Conservation (phyloP, 106 monocot genomes). For the Dioscorea alata region DNA sequence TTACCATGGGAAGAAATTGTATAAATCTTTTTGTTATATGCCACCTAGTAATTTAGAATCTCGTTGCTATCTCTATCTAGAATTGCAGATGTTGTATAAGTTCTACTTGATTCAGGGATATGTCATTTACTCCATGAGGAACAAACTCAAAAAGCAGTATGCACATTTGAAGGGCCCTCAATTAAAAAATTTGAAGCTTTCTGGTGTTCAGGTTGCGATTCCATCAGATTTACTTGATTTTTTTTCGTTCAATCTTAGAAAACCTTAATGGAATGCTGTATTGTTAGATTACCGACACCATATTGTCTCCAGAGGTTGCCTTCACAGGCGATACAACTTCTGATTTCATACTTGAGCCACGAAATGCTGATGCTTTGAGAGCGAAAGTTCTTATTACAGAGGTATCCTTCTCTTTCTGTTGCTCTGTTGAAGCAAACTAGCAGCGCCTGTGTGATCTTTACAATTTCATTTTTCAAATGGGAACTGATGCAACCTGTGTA, state of each 20-base stretch:
- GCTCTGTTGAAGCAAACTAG: too few species aligned
- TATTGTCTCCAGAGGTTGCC: conserved; percentile 93
- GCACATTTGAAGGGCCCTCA: conserved; percentile 71
- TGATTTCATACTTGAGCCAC: conserved; percentile 90
- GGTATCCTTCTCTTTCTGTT: conserved; percentile 25
- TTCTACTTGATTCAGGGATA: conserved; percentile 58
- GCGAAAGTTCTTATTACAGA: conserved; percentile 95
- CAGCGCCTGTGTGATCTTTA: too few species aligned
- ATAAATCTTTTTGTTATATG: too few species aligned
- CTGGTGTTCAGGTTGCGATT: conserved; percentile 61
- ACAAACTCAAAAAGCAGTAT: conserved; percentile 92
- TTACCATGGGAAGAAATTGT: too few species aligned
- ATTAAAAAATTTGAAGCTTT: conserved; percentile 80
- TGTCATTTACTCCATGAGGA: conserved; percentile 84
- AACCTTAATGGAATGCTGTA: background rate
- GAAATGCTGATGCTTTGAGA: conserved; percentile 96
- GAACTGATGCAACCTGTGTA: too few species aligned
- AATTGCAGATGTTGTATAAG: too few species aligned
- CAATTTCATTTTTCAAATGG: too few species aligned
- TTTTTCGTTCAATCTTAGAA: too few species aligned
- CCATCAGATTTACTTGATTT: too few species aligned
- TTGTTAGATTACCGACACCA: conserved; percentile 81
- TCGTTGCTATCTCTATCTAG: too few species aligned
- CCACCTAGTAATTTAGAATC: too few species aligned
- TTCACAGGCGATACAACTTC: conserved; percentile 94